These are phyloP conservation scores for Aspergillus nomiae DNA, from an alignment of 2,329 filamentous ascomycete genomes.

Conservation along the genomic window DNA sequence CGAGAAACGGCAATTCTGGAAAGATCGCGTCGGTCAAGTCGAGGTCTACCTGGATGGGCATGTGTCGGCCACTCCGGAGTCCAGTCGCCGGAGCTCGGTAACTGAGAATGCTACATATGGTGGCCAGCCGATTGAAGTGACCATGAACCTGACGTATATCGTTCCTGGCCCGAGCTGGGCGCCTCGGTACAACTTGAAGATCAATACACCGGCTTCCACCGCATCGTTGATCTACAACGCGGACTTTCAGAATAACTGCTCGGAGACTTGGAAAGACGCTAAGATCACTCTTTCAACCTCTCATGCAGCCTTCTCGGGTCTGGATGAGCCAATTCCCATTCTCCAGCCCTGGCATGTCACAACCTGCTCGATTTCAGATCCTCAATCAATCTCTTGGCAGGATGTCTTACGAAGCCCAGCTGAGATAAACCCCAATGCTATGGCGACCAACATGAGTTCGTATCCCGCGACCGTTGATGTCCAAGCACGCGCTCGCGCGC, in stretches of 20 bases:
- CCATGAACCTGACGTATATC: conserved; percentile 60
- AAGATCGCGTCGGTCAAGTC: conserved; percentile 35
- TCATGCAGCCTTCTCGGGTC: conserved; percentile 59
- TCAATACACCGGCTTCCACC: conserved; percentile 57
- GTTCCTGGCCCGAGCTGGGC: conserved; percentile 61
- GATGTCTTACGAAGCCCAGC: conserved; percentile 11
- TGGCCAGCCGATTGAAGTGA: conserved; percentile 21
- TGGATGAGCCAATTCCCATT: conserved; percentile 58
- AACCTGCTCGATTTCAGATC: conserved; percentile 12
- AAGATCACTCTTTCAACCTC: conserved; percentile 65
- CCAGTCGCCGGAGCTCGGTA: conserved; percentile 21
- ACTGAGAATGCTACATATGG: conserved; percentile 23
- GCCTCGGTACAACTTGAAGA: conserved; percentile 63
- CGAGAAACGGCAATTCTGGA: conserved; percentile 42
- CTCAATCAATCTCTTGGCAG: conserved; percentile 18
- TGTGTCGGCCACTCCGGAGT: conserved; percentile 2
- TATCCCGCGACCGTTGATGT: not conserved
- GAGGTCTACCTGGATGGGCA: conserved; percentile 39
- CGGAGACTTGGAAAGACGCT: conserved; percentile 65
- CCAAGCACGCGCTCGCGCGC: not conserved
- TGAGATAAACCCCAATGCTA: not conserved
- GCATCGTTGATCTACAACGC: conserved; percentile 63
- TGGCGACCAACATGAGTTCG: not conserved
- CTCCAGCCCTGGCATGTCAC: conserved; percentile 61
- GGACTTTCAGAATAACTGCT: conserved; percentile 62